Percentiles rank a stretch among this genome's conserved stretches.
Conservation (phyloP, 495 filamentous ascomycete genomes). For the Podospora bellae-mahoneyi region DNA sequence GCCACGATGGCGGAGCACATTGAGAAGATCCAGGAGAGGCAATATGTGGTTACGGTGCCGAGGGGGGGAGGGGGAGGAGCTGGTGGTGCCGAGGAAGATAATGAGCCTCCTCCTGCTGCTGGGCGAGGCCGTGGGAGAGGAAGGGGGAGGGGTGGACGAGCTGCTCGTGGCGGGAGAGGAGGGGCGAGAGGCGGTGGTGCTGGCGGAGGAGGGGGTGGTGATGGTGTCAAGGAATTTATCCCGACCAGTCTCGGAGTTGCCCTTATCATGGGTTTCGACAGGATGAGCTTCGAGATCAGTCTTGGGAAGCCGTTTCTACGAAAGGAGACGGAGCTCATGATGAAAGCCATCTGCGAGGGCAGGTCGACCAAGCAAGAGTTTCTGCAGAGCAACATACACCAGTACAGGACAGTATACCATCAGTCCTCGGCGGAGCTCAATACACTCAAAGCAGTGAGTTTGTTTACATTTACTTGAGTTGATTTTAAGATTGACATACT, state of each 20-base stretch:
- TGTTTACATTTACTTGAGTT: background rate
- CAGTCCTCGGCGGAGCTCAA: constrained; percentile 69
- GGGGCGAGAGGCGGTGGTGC: constrained; percentile 42
- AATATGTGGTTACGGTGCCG: constrained; percentile 71
- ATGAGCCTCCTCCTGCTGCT: constrained; percentile 35
- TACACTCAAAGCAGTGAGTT: constrained; percentile 69
- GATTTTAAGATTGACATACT: constrained; percentile 14
- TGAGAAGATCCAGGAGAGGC: constrained; percentile 82
- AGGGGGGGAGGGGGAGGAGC: constrained; percentile 41
- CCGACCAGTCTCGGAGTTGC: constrained; percentile 88
- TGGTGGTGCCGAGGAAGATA: constrained; percentile 26
- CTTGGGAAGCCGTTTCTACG: constrained; percentile 95
- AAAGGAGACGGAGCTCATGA: constrained; percentile 94
- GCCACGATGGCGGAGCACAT: constrained; percentile 99
- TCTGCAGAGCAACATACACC: constrained; percentile 72
- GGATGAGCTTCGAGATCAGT: constrained; percentile 83
- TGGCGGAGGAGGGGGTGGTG: constrained; percentile 43
- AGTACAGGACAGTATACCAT: constrained; percentile 81
- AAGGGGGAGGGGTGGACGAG: constrained; percentile 18
- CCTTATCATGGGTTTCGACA: constrained; percentile 88
- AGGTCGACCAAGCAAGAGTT: constrained; percentile 66
- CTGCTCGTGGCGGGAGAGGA: constrained; percentile 33
- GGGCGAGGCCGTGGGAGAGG: constrained; percentile 38
- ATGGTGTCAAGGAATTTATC: constrained; percentile 77
- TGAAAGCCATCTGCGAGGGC: constrained; percentile 96